These are phyloP conservation scores for Metarhizium album DNA, from an alignment of 2,329 filamentous ascomycete genomes.

Conservation along the genomic window DNA sequence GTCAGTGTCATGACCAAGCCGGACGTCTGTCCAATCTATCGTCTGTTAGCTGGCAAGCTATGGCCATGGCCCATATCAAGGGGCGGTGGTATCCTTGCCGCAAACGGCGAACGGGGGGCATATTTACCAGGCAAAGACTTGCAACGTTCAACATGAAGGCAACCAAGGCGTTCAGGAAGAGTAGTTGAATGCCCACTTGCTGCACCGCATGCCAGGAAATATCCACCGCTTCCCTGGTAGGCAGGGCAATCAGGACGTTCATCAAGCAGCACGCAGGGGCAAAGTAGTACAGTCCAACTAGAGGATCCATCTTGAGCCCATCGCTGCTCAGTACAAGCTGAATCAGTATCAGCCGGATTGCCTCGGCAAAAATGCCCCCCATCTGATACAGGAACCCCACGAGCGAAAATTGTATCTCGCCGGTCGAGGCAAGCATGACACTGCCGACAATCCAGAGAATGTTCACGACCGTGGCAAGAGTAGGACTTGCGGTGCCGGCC, in stretches of 20 bases:
- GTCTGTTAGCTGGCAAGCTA: neutral
- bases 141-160: conserved; percentile 76
- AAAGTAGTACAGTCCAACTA: conserved; percentile 84
- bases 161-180: conserved; percentile 62
- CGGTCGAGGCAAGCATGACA: conserved; percentile 41
- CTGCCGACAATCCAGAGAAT: conserved; percentile 41
- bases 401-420: conserved; percentile 60
- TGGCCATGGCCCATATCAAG: too few relatives aligned
- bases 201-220: conserved; percentile 58
- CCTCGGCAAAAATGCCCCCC: conserved; percentile 69
- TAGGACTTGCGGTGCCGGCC: conserved; percentile 39
- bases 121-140: conserved; percentile 71
- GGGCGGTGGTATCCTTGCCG: too few relatives aligned
- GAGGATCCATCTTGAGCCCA: conserved; percentile 76
- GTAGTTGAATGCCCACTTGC: conserved; percentile 50
- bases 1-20: conserved; percentile 76
- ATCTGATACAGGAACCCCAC: conserved; percentile 58
- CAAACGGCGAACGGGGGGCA: neutral
- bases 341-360: conserved; percentile 73
- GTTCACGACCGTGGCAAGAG: conserved; percentile 32
- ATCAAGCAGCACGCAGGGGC: conserved; percentile 74
- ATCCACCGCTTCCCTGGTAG: conserved; percentile 49
- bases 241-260: conserved; percentile 61
- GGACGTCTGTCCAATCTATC: conserved; percentile 80
- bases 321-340: conserved; percentile 67